These are phyloP conservation scores for Kwoniella dejecticola DNA, from an alignment of 768 basidiomycete genomes.

Conservation along the genomic window DNA sequence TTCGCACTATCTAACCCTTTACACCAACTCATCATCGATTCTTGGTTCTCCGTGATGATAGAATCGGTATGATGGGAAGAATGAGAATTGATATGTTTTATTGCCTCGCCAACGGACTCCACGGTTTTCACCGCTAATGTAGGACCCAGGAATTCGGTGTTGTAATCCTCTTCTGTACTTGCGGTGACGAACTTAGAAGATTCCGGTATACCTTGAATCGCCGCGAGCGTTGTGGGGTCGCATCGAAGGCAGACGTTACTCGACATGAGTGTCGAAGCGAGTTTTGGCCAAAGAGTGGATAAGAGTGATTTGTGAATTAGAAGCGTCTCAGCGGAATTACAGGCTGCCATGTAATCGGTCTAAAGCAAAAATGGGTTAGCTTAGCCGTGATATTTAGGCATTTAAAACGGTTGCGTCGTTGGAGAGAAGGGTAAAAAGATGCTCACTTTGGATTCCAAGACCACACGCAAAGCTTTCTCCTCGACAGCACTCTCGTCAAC, in stretches of 20 bases:
- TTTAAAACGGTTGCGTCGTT: no score
- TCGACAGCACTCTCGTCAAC: constrained; percentile 78
- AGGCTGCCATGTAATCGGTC: constrained; percentile 94
- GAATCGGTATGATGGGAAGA: constrained; percentile 94
- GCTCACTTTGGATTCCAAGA: constrained; percentile 87
- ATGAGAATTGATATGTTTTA: constrained; percentile 86
- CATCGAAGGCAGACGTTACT: constrained; percentile 77
- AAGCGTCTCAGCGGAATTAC: constrained; percentile 88
- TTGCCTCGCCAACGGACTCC: constrained; percentile 71
- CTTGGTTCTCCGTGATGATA: constrained; percentile 80
- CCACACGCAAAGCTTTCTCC: constrained; percentile 77
- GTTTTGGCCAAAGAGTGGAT: constrained; percentile 73
- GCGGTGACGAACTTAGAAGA: constrained; percentile 59
- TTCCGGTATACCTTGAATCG: constrained; percentile 58
- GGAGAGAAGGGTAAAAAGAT: no score
- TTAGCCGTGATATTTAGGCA: no score
- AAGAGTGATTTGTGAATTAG: constrained; percentile 77
- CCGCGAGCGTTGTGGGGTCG: constrained; percentile 67
- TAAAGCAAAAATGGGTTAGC: constrained; percentile 50
- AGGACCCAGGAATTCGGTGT: constrained; percentile 83
- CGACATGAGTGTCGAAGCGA: constrained; percentile 70
- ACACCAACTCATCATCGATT: constrained; percentile 68
- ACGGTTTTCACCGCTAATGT: constrained; percentile 78
- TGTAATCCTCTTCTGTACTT: constrained; percentile 68
- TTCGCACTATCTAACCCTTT: constrained; percentile 88